phyloP scores from a whole-genome alignment of 2,329 filamentous ascomycete species.

The Fusarium continuum region DNA sequence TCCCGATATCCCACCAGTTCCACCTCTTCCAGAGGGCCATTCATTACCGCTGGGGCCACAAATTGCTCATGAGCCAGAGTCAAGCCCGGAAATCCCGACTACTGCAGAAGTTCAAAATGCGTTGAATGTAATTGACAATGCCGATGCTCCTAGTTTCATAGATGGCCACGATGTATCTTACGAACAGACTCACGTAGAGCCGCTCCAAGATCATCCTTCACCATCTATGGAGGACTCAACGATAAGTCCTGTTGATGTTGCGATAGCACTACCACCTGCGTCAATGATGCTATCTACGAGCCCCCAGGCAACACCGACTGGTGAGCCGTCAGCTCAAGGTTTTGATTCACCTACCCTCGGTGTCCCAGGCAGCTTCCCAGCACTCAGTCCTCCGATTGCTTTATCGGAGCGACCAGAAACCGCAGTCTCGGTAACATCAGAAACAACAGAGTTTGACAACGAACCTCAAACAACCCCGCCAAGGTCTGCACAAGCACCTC shows the following conservation, averaged over 20 bases:
- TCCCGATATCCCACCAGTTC: slow-evolving; percentile 38
- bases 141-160: slow-evolving; percentile 8
- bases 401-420: slow-evolving; percentile 64
- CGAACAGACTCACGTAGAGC: slow-evolving; percentile 18
- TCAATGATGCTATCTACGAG: slow-evolving; percentile 28
- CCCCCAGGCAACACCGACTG: slow-evolving; percentile 17
- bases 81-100: background rate
- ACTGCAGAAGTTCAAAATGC: slow-evolving; percentile 25
- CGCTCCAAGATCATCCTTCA: slow-evolving; percentile 18
- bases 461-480: slow-evolving; percentile 71
- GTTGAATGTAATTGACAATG: slow-evolving; percentile 21
- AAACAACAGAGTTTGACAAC: slow-evolving; percentile 76
- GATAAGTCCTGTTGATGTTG: slow-evolving; percentile 36
- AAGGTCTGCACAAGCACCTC: slow-evolving; percentile 46
- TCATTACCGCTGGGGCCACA: slow-evolving; percentile 2
- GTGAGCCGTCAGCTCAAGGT: slow-evolving; percentile 22
- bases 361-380: slow-evolving; percentile 70
- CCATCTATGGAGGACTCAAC: slow-evolving; percentile 33
- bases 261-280: slow-evolving; percentile 37
- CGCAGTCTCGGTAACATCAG: slow-evolving; percentile 67
- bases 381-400: slow-evolving; percentile 49
- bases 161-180: slow-evolving; percentile 15
- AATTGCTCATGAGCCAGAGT: background rate
- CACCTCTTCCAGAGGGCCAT: slow-evolving; percentile 29
- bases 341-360: slow-evolving; percentile 73